Evolutionary conservation across 371 early-diverging fungal species (phyloP), one percentile per base, ranked within the genome.

Genomic region (Syncephalastrum racemosum): DNA sequence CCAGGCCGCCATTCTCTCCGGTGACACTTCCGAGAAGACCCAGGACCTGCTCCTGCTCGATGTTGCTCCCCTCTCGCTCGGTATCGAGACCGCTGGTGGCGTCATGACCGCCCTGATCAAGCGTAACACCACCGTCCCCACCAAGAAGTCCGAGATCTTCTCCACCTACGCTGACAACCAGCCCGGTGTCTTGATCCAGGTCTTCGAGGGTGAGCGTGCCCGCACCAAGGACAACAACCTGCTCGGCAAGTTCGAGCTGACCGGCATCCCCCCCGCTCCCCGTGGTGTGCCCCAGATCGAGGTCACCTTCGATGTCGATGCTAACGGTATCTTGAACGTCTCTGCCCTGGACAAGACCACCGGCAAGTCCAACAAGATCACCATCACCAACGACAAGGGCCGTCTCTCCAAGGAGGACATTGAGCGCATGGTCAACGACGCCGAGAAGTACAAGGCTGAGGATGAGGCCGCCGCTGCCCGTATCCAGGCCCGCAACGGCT

Each of bases 111-210:
- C 91, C 44, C 85, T 99, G 63, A 97, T 99, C 83, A 87, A 89
- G 80, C 95, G 97, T 71, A 97, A 96, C 89, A 94, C 98, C 66
- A 90, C 93, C 50, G 91, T 98, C 64, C 99, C 99, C 55, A 92
- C 95, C 79, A 96, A 95, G 83, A 94, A 96, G 88, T 90, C 94
- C 49, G 92, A 98, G 81, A 89, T 89, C 71, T 99, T 98, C 92
- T 96, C 98, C 59, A 99, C 99, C 64, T 92, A 91, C 79, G 80
- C 92, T 63, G 99, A 98, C 81, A 98, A 98, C 89, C 99, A 99
- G 84, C 93, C 96, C 58, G 90, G 90, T 68, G 99, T 99, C 57
- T 84, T 91, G 68, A 99, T 99, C 77, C 93, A 93, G 79, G 95
- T 99, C 60, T 98, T 79, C 73, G 99, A 97, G 83, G 99, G 99